Percentiles rank a stretch among this genome's conserved stretches.
Conservation (phyloP, 2,329 filamentous ascomycete species). For the Cladobotryum mycophilum region DNA sequence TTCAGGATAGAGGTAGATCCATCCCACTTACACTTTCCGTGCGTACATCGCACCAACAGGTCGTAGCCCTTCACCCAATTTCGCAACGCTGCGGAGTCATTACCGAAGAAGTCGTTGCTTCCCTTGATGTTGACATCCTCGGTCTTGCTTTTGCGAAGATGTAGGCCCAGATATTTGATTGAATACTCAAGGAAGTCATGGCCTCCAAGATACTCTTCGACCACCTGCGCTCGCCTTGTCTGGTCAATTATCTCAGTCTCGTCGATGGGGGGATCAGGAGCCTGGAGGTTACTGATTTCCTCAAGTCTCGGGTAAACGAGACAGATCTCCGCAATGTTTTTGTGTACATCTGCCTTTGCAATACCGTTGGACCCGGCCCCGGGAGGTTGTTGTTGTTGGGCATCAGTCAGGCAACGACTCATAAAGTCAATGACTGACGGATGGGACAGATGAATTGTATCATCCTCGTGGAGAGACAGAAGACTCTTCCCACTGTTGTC, state of each 20-base stretch:
- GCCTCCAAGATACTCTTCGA: neutral
- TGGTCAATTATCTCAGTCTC: neutral
- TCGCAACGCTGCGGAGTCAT: neutral
- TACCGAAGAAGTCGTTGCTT: neutral
- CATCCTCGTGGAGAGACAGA: neutral
- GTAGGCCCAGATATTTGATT: neutral
- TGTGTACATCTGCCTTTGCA: neutral
- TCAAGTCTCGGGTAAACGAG: neutral
- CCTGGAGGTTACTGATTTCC: neutral
- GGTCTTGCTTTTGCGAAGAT: neutral
- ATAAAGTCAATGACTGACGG: conserved; percentile 1
- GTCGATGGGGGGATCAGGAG: neutral
- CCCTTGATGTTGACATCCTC: neutral
- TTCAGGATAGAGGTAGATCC: neutral
- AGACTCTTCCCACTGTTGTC: neutral
- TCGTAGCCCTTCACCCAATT: neutral
- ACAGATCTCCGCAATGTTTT: neutral
- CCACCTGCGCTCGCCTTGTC: neutral
- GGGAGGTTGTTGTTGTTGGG: neutral
- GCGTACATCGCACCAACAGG: neutral
- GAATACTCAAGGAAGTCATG: neutral
- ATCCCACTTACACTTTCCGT: conserved; percentile 1
- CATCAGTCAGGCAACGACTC: neutral
- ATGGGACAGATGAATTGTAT: neutral
- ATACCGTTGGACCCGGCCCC: neutral